Evolutionary conservation across 768 basidiomycete species (phyloP), one percentile per base, ranked within the genome.

Genomic region (Hygrophoropsis aurantiaca): DNA sequence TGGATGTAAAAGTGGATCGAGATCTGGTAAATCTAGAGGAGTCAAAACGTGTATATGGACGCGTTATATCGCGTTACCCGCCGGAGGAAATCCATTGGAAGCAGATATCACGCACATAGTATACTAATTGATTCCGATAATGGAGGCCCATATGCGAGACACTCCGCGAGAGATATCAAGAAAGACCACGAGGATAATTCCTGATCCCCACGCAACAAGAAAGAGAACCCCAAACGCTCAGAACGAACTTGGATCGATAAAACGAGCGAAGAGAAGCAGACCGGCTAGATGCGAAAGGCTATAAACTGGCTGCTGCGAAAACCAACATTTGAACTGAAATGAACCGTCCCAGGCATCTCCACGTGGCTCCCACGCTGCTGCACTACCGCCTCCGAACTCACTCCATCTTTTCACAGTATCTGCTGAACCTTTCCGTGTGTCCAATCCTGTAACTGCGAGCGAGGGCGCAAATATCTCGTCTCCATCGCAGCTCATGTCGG

Each of bases 1-100:
- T 46, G 47, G 40, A 42, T 40, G 40, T 21, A 16, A 38, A 16
- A 38, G 41, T 45, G 47, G 48, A 66, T 65, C 64, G 8, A 67
- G 64, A 66, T 66, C 59, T 56, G 35, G 16, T 54, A 53, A 64
- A 59, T 46, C 32, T 41, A 55, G 57, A 61, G 55, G 59, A 52
- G 56, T 47, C 54, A 55, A 51, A 57, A 46, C 55, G 60, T 67
- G 57, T 64, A 63, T 55, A 61, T 53, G 58, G 63, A 67, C 58
- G 56, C 51, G 64, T 53, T 61, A 51, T 44, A 60, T 65, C 58
- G 56, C 51, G 64, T 53, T 61, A 51, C 45, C 54, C 54, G 46
- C 48, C 48, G 55, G 53, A 35, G 35, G 49, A 49, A 53, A 49
- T 58, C 20, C 19, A 26, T 30, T 38, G 30, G 5, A 36, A 23